These are phyloP conservation scores for Cucurbita ficifolia DNA, from an alignment of 306 rosid species.

Conservation along the genomic window DNA sequence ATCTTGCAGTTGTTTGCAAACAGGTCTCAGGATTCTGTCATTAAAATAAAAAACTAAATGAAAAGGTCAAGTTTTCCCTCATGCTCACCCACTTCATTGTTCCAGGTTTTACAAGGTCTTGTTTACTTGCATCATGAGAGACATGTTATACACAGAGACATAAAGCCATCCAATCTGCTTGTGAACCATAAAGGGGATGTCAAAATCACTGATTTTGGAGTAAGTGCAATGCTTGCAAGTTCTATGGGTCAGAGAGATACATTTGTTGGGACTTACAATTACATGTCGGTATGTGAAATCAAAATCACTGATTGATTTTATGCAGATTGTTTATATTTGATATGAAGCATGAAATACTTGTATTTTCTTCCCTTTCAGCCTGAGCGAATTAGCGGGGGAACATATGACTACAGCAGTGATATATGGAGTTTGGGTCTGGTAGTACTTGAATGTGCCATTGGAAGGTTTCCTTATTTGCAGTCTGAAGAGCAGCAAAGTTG, in stretches of 20 bases:
- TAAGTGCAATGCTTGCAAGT: conserved; percentile 90
- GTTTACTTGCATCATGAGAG: conserved; percentile 89
- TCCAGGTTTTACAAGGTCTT: conserved; percentile 88
- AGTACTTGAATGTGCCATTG: conserved; percentile 93
- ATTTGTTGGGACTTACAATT: conserved; percentile 92
- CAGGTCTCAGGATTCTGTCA: conserved; percentile 38
- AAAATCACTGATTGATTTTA: neutral
- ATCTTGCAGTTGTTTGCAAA: conserved; percentile 91
- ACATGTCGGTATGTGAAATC: conserved; percentile 85
- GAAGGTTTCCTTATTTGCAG: conserved; percentile 81
- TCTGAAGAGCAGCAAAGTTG: conserved; percentile 80
- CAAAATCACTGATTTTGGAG: conserved; percentile 98
- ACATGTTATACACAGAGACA: conserved; percentile 93
- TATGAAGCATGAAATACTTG: neutral
- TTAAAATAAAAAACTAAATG: neutral
- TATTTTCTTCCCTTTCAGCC: conserved; percentile 42
- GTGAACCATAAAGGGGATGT: conserved; percentile 96
- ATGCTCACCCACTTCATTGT: neutral
- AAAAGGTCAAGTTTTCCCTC: neutral
- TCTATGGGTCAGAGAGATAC: conserved; percentile 98
- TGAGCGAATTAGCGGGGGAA: conserved; percentile 81
- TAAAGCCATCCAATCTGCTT: conserved; percentile 87
- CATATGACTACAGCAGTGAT: conserved; percentile 90
- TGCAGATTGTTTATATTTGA: neutral
- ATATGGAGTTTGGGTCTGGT: conserved; percentile 98